Evolutionary conservation across 768 basidiomycete genomes (phyloP), one percentile per base, ranked within the genome.

Genomic region (Lactarius sp.): DNA sequence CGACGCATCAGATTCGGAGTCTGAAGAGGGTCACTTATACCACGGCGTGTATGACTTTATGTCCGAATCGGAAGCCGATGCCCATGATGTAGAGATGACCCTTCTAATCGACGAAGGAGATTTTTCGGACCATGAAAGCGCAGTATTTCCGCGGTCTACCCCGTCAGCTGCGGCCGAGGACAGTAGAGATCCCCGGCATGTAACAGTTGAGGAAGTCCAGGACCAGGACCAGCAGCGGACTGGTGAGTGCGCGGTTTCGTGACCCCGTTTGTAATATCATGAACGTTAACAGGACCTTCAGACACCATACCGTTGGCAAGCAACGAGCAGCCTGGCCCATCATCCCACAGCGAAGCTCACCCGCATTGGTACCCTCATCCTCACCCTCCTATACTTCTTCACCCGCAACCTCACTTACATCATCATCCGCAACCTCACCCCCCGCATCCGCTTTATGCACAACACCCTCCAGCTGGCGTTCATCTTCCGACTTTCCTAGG

Each of bases 31-130:
- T 52, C 39, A 55, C 31, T 5, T 60, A 39, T 49, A 12, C 39
- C n/a, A 5, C 13, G 34, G 41, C 44, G 53, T 27, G 31, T 46
- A 66, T 16, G 65, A 66, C 31, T 44, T 42, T 31, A 64, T 52
- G 53, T 66, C 65, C 33, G 62, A 66, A 9, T 66, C 65, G 22
- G 64, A 66, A 16, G 60, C 27, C 27, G 67, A 68, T 59, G 67
- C 67, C 42, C 39, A 52, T 31, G 67, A 68, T 20, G 65, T 68
- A 6, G 67, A 68, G 58, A 68, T 68, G 67, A 42, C 54, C 6
- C 64, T 66, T 20, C 44, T 56, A 2, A 7, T 39, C 22, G 65
- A 63, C 14, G 60, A 66, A 3, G 64, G 41, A 2, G 44, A 52
- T n/a, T 12, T 14, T 14, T 64, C 61, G 20, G 66, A 65, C 34